Evolutionary conservation across 2,329 filamentous ascomycete species (phyloP).

Genomic region (Fusarium nanum): DNA sequence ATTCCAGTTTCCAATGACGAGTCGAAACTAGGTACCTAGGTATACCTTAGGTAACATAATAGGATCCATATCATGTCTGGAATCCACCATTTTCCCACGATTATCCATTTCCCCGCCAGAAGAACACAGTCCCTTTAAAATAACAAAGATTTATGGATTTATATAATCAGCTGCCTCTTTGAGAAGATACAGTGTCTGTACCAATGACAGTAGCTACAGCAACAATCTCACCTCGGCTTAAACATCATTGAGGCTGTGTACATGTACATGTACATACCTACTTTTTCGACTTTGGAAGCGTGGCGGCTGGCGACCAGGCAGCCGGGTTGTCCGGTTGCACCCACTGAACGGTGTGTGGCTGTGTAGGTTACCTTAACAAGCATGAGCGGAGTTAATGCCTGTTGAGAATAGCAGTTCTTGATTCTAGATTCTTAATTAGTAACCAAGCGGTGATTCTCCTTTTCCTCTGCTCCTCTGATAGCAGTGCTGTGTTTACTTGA

Average conservation of each 20-base stretch:
- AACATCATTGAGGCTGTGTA: slow-evolving; percentile 19
- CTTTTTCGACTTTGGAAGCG: slow-evolving; percentile 28
- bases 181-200: slow-evolving; percentile 4
- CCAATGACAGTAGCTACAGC: slow-evolving; percentile 1
- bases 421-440: background rate
- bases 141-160: background rate
- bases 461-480: background rate
- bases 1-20: slow-evolving; percentile 5
- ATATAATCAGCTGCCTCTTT: slow-evolving; percentile 31
- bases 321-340: background rate
- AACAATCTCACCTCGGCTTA: slow-evolving; percentile 2
- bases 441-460: background rate
- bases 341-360: slow-evolving; percentile 28
- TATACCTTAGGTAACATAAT: background rate
- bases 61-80: background rate
- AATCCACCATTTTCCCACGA: background rate
- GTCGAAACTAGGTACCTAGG: background rate
- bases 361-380: slow-evolving; percentile 3
- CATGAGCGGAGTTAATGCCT: background rate
- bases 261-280: background rate
- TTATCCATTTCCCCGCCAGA: background rate
- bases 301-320: slow-evolving; percentile 2
- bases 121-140: background rate
- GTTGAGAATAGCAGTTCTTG: background rate
- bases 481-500: background rate